These are phyloP conservation scores for Thinopyrum elongatum DNA, from an alignment of 176 grass and related monocot species.

Conservation along the genomic window DNA sequence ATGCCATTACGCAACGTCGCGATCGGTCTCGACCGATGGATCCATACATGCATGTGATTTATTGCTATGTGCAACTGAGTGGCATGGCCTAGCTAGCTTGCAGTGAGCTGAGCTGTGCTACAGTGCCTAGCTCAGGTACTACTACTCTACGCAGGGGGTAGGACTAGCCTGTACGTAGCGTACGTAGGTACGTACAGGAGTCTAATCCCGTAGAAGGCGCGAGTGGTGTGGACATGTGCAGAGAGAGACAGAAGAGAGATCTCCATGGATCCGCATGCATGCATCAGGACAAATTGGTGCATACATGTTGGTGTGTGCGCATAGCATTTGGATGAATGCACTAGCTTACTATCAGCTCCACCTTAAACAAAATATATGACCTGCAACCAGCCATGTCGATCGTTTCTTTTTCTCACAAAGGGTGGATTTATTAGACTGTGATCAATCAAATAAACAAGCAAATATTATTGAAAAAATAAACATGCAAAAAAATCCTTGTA, in stretches of 20 bases:
- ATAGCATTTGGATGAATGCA: neutral
- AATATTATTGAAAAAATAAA: too few species aligned
- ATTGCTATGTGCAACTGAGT: neutral
- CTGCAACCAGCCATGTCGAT: neutral
- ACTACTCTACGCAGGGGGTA: neutral
- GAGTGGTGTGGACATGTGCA: neutral
- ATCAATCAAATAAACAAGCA: too few species aligned
- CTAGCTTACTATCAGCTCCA: neutral
- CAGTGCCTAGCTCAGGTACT: neutral
- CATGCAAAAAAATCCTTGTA: too few species aligned
- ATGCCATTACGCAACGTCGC: neutral
- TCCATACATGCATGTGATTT: neutral
- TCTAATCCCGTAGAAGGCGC: slow-evolving; percentile 2
- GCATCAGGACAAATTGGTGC: neutral
- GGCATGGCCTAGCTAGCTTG: neutral
- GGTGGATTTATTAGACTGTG: too few species aligned
- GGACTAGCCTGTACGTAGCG: neutral
- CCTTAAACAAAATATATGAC: neutral
- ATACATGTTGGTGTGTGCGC: neutral
- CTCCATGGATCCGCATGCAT: neutral
- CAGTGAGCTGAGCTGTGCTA: neutral
- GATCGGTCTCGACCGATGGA: neutral
- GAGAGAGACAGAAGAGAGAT: neutral
- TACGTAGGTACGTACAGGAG: neutral
- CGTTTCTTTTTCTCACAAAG: too few species aligned